Base-by-base conservation (phyloP, 1,284 basidiomycete species). In the Inonotus hispidus region DNA sequence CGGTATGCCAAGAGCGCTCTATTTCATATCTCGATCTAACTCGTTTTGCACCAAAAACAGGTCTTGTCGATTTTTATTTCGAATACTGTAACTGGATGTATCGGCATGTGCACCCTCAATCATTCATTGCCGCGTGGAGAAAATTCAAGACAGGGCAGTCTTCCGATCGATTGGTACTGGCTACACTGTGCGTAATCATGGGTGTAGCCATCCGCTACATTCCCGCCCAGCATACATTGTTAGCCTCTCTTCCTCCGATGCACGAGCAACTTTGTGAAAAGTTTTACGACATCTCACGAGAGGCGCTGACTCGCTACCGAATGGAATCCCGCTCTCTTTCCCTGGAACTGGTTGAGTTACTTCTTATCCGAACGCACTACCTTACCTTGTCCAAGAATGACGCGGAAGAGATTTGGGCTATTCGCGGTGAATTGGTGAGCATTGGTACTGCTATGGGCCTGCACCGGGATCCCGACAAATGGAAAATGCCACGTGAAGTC, bases 41-140 rank as follows among this genome's bases (percentile, higher is more conserved):
- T 45, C 43, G 19, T 55, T 60, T 53, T 52, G n/a, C 21, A 38
- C 13, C 19, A 16, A 16, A 45, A 43, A 11, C 41, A 59, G 59
- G 59, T 35, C 82, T 92, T 55, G 78, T 92, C 68, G 74, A 74
- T 55, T 87, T 84, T 72, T 92, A 92, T 72, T 92, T 91, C 67
- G 86, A 89, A 67, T 88, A 88, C 68, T 90, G 88, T 78, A 90
- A 88, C 71, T 92, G 90, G 90, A 83, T 90, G 58, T 89, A 90
- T 71, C 82, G 87, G 39, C 85, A 90, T 70, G 81, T 92, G 60
- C 85, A 90, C 71, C 79, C 85, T 59, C 61, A 73, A 1, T 74
- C 82, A 6, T 88, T 92, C 68, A 72, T 75, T 10, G 71, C 77
- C 11, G 82, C 83, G 21, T 92, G 89, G 90, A 76, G 79, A 32